Conservation (phyloP, 495 filamentous ascomycete species). For the Podospora pseudocomata region DNA sequence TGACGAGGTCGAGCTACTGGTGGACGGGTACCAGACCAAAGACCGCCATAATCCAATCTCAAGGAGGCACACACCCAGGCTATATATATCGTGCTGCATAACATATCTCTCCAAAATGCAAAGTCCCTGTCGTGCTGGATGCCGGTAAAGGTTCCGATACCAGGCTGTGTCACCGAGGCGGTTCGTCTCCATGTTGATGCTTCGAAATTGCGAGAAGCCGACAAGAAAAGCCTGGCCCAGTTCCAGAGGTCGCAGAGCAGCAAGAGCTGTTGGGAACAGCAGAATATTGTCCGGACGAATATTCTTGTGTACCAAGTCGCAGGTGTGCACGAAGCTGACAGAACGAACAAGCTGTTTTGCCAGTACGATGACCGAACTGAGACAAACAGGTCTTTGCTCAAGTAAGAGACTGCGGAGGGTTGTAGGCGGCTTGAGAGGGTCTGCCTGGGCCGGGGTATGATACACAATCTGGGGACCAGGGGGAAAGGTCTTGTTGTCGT, state of each 20-base stretch:
- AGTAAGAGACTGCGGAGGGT: not conserved
- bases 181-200: slow-evolving; percentile 2
- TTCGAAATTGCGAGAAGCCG: not conserved
- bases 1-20: not conserved
- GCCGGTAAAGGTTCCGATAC: slow-evolving; percentile 55
- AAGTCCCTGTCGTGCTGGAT: slow-evolving; percentile 51
- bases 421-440: not conserved
- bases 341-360: slow-evolving; percentile 3
- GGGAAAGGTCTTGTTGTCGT: not conserved
- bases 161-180: slow-evolving; percentile 39
- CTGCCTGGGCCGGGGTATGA: not conserved
- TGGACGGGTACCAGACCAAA: slow-evolving; percentile 36
- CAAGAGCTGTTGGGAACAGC: not conserved
- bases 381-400: not conserved
- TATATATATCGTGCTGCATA: slow-evolving; percentile 65
- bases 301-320: slow-evolving; percentile 11
- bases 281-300: slow-evolving; percentile 9
- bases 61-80: slow-evolving; percentile 41
- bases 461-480: not conserved
- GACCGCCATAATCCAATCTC: slow-evolving; percentile 60
- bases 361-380: not conserved
- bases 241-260: not conserved
- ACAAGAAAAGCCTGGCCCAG: not conserved
- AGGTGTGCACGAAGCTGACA: slow-evolving; percentile 6
- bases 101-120: slow-evolving; percentile 39